Conservation (phyloP, 805 yeast species). For the Teunomyces aglyptinius region DNA sequence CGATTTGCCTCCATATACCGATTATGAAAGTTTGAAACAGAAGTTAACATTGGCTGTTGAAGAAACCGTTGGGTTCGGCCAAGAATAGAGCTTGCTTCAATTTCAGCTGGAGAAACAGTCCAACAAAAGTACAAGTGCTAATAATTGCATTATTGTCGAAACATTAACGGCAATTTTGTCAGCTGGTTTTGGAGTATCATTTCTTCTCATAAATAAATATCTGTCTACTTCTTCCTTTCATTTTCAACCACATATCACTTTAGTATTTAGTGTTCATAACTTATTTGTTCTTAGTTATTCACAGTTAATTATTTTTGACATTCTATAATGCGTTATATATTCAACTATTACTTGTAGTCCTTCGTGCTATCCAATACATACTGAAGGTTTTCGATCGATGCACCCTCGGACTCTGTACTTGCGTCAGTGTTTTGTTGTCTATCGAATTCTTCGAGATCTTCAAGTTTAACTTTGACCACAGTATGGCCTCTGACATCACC, state of each 20-base stretch:
- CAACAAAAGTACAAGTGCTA: background rate
- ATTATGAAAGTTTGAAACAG: conserved; percentile 79
- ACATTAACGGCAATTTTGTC: background rate
- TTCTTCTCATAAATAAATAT: background rate
- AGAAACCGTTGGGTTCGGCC: conserved; percentile 98
- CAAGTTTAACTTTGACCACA: conserved; percentile 32
- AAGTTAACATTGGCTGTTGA: conserved; percentile 95
- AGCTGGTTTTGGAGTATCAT: background rate
- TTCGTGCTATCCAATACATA: background rate
- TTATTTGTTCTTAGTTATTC: conserved; percentile 4
- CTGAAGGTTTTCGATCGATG: background rate
- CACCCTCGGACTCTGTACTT: background rate
- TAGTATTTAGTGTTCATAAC: conserved; percentile 4
- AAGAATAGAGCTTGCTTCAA: conserved; percentile 60
- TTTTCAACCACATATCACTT: background rate
- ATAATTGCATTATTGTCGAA: background rate
- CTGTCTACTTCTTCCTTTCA: conserved; percentile 4
- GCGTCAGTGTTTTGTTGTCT: conserved; percentile 20
- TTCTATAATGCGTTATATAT: background rate
- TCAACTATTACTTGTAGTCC: background rate
- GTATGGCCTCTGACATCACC: conserved; percentile 42
- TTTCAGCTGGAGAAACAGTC: background rate
- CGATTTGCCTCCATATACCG: conserved; percentile 91
- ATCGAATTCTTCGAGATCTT: conserved; percentile 34
- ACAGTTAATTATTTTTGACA: background rate